Base-by-base conservation (phyloP, 2,329 filamentous ascomycete species). In the Diaporthe ilicicola region DNA sequence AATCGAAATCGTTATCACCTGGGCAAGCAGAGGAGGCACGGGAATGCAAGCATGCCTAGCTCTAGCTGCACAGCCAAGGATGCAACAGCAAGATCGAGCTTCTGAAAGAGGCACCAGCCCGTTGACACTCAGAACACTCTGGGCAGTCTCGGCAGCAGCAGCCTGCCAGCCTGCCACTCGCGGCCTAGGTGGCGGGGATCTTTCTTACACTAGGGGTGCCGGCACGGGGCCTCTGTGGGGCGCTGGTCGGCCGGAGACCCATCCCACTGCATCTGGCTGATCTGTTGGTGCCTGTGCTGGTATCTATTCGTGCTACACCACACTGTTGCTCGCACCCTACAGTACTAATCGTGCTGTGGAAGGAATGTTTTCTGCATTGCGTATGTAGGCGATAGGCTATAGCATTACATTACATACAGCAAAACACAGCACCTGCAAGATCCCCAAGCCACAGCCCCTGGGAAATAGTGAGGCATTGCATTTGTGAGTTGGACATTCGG, bases 171-270 rank as follows among this genome's bases (percentile, higher is more conserved):
- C 46, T 32, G 9, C 22, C n/a, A 32, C 34, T 22, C 51, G 27
- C 65, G 17, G 42, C 64, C 34, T n/a, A 37, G 22, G 29, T 55
- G 44, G 64, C 32, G 56, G 27, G 32, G 54, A 46, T 50, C 32
- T 15, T 44, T 51, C 29, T 61, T 53, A 34, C 32, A 34, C 32
- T 34, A 67, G 48, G 51, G 55, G 65, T 67, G 71, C 62, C 71
- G 71, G 70, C 70, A 72, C 59, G 68, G 68, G 64, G 42, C 71
- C 64, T 54, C 59, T 65, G 71, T 51, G 71, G 55, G 67, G 68
- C 42, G 29, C 44, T 55, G 53, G 53, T 27, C 32, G 44, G 59
- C 42, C 42, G 59, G 59, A 64, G 59, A 48, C 19, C 59, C 59
- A 62, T 48, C 27, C 17, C 24, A 48, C 34, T 62, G 59, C 59